Evolutionary conservation across 768 basidiomycete genomes (phyloP), one percentile per base, ranked within the genome.

Genomic region (Pleurotus eryngii): DNA sequence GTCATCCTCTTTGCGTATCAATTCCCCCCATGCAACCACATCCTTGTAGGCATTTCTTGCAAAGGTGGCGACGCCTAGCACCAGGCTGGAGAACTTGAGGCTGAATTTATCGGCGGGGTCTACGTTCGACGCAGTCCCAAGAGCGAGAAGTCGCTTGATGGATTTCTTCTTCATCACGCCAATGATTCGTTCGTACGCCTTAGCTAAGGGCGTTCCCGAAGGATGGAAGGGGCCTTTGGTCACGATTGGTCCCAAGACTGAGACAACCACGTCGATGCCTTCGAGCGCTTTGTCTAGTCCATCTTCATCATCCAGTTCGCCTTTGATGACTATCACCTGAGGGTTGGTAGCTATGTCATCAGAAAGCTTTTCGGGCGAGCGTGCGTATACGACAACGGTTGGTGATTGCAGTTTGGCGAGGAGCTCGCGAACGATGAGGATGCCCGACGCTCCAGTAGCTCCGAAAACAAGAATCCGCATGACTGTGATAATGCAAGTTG

Each of bases 391-490:
- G 57, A 89, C 74, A 59, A 90, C 62, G 3, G 76, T 72, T 61
- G 68, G 64, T 4, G 69, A 65, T 5, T 73, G 65, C 43, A 71
- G 70, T 18, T 70, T 69, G 15, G 71, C 64, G 15, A 90, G 77
- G 4, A 77, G 71, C 63, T 86, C 79, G 51, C 82, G 77, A 57
- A 85, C 75, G 58, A 90, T 73, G 15, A 79, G 75, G 46, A 80
- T 68, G 49, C 89, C 89, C 37, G 70, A 69, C 12, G 82, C 76
- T 1, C 89, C 88, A 3, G 89, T 91, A 20, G 78, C 84, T 15
- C 89, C 89, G n/a, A 91, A 75, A 57, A 90, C 74, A 55, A 90
- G 74, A 57, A 89, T 63, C 22, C 75, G 83, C 81, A 81, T 81
- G 15, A 37, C 22, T n/a, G n/a, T 6, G 30, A 35, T 35, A 3